Evolutionary conservation across 1,139 yeast genomes (phyloP).

Genomic region (Meyerozyma elateridarum): DNA sequence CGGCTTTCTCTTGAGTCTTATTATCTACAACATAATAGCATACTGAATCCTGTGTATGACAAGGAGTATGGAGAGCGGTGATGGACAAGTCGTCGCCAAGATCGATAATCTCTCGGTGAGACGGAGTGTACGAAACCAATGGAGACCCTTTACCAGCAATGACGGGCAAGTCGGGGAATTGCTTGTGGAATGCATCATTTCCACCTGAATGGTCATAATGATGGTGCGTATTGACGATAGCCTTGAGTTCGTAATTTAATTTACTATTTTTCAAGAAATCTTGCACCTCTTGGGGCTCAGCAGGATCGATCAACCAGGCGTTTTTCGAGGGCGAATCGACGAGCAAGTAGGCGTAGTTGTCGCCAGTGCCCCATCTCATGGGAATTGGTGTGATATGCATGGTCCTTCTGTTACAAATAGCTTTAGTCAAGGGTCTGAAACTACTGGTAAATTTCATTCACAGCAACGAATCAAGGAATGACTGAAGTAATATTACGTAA

Average conservation of each 20-base stretch:
- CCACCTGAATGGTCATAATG: conserved; percentile 96
- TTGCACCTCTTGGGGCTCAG: conserved; percentile 62
- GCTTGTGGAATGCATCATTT: conserved; percentile 43
- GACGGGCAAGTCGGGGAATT: conserved; percentile 56
- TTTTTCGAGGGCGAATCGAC: conserved; percentile 62
- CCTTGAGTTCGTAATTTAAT: conserved; percentile 43
- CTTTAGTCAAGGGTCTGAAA: no score
- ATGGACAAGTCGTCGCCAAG: conserved; percentile 64
- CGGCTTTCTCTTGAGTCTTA: conserved; percentile 59
- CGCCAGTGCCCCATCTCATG: conserved; percentile 95
- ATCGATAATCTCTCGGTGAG: conserved; percentile 54
- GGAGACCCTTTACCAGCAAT: conserved; percentile 85
- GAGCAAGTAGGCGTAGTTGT: conserved; percentile 80
- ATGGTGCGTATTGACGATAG: conserved; percentile 92
- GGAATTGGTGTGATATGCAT: conserved; percentile 84
- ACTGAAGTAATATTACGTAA: no score
- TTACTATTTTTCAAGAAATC: conserved; percentile 22
- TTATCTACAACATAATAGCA: conserved; percentile 74
- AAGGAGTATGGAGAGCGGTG: conserved; percentile 89
- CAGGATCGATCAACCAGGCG: conserved; percentile 90
- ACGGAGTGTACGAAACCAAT: conserved; percentile 61
- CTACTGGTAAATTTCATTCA: no score
- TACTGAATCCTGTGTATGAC: conserved; percentile 95
- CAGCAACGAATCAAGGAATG: no score
- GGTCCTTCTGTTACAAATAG: conserved; percentile 36